phyloP scores from a whole-genome alignment of 2,329 filamentous ascomycete species.

The Metarhizium humberi region DNA sequence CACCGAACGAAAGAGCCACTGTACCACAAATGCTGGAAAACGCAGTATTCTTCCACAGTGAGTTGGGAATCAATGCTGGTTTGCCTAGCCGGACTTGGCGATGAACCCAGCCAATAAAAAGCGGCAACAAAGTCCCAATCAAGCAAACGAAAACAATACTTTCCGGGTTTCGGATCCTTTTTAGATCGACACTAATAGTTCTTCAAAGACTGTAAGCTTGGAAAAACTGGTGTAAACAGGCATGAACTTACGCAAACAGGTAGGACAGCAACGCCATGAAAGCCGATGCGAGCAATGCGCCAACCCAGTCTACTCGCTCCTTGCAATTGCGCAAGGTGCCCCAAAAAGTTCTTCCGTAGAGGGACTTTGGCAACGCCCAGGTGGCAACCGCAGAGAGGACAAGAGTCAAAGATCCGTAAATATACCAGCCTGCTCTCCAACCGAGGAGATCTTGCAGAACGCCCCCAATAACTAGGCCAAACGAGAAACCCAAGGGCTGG shows the following conservation, averaged over 20 bases:
- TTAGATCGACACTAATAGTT: constrained; percentile 26
- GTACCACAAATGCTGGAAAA: constrained; percentile 47
- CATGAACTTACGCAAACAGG: constrained; percentile 37
- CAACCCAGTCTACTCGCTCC: constrained; percentile 44
- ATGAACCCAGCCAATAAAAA: constrained; percentile 46
- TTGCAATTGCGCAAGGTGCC: constrained; percentile 13
- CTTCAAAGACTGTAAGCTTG: constrained; percentile 7
- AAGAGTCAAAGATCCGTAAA: constrained; percentile 25
- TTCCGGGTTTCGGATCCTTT: constrained; percentile 29
- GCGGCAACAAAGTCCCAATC: constrained; percentile 30
- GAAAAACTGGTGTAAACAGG: neutral
- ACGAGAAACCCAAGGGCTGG: constrained; percentile 38
- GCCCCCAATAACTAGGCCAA: constrained; percentile 41
- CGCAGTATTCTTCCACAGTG: constrained; percentile 46
- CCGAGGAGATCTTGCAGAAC: constrained; percentile 35
- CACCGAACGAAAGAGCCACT: constrained; percentile 35
- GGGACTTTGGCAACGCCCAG: constrained; percentile 23
- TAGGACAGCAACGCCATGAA: constrained; percentile 41
- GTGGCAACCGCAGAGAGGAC: constrained; percentile 24
- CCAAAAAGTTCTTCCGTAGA: constrained; percentile 13
- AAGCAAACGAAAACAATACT: constrained; percentile 37
- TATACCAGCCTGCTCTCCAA: constrained; percentile 39
- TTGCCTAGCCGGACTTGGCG: constrained; percentile 32
- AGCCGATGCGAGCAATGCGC: constrained; percentile 34
- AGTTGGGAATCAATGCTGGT: constrained; percentile 53